Conservation (phyloP, 2,329 filamentous ascomycete species). For the Cercospora zeae-maydis region DNA sequence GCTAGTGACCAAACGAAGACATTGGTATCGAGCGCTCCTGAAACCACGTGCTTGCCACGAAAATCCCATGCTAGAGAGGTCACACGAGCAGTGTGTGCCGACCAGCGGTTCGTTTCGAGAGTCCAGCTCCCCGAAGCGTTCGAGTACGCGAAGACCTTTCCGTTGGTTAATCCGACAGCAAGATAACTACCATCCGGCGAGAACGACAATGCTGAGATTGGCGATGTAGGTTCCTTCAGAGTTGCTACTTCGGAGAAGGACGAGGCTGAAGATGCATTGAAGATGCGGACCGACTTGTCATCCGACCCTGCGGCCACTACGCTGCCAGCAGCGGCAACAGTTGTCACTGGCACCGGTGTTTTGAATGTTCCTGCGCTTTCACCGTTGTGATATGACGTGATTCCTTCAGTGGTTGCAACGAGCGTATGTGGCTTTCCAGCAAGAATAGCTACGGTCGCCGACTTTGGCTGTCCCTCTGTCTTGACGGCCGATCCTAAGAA, state of each 20-base stretch:
- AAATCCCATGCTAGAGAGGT: constrained; percentile 73
- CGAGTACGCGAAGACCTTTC: constrained; percentile 83
- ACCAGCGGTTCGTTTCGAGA: constrained; percentile 76
- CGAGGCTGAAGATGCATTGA: constrained; percentile 56
- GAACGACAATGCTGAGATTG: constrained; percentile 78
- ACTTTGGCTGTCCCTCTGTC: constrained; percentile 77
- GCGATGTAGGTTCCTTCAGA: constrained; percentile 65
- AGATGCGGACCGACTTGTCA: constrained; percentile 72
- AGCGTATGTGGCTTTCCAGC: constrained; percentile 51
- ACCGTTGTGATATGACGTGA: constrained; percentile 56
- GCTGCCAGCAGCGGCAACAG: constrained; percentile 65
- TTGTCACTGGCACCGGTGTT: constrained; percentile 58
- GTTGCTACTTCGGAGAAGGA: constrained; percentile 51
- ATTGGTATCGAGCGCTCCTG: constrained; percentile 84
- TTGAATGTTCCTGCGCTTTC: constrained; percentile 50
- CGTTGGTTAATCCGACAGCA: constrained; percentile 76
- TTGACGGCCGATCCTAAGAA: constrained; percentile 68
- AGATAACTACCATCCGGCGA: constrained; percentile 72
- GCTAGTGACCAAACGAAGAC: constrained; percentile 85
- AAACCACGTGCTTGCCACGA: constrained; percentile 72
- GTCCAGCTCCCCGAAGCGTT: constrained; percentile 48
- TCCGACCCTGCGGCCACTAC: constrained; percentile 73
- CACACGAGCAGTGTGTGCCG: constrained; percentile 65
- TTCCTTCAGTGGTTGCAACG: constrained; percentile 52
- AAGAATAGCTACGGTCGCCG: constrained; percentile 58